phyloP scores from a whole-genome alignment of 2,329 filamentous ascomycete species.

The Magnaporthales sp. region DNA sequence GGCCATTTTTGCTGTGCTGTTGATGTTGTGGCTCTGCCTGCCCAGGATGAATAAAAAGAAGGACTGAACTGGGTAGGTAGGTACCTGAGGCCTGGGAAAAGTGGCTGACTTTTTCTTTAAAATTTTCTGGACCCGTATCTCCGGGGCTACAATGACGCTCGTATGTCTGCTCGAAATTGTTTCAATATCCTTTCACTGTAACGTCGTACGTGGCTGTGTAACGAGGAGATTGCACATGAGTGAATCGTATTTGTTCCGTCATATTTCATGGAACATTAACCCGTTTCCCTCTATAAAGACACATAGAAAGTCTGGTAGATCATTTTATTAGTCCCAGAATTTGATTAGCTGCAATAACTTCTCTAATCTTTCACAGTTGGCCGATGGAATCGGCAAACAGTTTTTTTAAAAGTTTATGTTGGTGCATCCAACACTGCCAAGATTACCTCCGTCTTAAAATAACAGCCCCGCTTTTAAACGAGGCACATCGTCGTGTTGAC shows the following conservation, averaged over 20 bases:
- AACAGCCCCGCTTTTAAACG: background rate
- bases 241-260: no score
- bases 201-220: no score
- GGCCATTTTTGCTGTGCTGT: slow-evolving; percentile 34
- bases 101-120: no score
- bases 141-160: background rate
- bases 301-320: no score
- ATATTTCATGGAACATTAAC: no score
- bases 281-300: no score
- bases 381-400: background rate
- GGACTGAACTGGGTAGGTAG: background rate
- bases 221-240: background rate
- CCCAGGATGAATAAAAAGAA: slow-evolving; percentile 15
- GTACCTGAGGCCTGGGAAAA: background rate
- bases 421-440: background rate
- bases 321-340: no score
- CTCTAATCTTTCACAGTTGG: background rate
- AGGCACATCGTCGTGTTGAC: background rate
- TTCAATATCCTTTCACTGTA: no score
- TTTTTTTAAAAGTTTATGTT: background rate
- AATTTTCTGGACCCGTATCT: background rate
- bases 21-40: slow-evolving; percentile 35
- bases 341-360: background rate
- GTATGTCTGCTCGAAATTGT: background rate
- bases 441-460: background rate